Conservation (phyloP, 2,329 filamentous ascomycete species). For the Lachnellula arida region DNA sequence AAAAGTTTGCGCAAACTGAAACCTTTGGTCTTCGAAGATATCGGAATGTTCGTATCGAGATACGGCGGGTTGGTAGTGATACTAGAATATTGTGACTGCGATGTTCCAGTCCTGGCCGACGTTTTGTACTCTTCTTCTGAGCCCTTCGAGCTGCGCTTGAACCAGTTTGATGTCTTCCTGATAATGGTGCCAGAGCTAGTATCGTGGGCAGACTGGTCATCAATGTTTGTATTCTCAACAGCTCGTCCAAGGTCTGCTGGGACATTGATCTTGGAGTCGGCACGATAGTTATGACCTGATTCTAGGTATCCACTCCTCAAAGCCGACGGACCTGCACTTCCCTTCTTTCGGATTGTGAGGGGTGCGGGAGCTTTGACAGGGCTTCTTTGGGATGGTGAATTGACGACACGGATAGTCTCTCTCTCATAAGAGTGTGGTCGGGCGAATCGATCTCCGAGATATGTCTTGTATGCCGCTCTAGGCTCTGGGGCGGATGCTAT, state of each 20-base stretch:
- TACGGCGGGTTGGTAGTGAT: constrained; percentile 8
- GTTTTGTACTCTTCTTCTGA: constrained; percentile 17
- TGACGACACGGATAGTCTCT: constrained; percentile 29
- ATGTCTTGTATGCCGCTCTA: constrained; percentile 6
- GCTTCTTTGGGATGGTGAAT: constrained; percentile 22
- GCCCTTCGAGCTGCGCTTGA: constrained; percentile 29
- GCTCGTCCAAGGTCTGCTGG: constrained; percentile 17
- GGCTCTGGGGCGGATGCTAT: constrained; percentile 31
- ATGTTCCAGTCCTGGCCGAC: constrained; percentile 8
- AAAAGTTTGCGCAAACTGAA: constrained; percentile 29
- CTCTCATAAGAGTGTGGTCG: constrained; percentile 10
- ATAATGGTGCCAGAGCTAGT: constrained; percentile 23
- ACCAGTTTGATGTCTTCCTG: constrained; percentile 31
- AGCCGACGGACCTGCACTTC: constrained; percentile 3
- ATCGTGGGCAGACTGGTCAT: constrained; percentile 18
- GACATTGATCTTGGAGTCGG: constrained; percentile 3
- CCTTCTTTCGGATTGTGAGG: constrained; percentile 31
- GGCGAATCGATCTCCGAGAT: constrained; percentile 13
- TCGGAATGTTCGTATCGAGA: constrained; percentile 1
- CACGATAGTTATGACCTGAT: constrained; percentile 4
- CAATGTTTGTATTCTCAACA: constrained; percentile 14
- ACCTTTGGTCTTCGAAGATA: constrained; percentile 25
- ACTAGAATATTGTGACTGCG: constrained; percentile 15
- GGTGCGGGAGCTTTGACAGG: constrained; percentile 30
- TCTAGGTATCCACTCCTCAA: constrained; percentile 15